Percentiles rank a stretch among this genome's conserved stretches.
Evolutionary conservation across 2,329 filamentous ascomycete species (phyloP).

Genomic region (Tricladium varicosporioides): DNA sequence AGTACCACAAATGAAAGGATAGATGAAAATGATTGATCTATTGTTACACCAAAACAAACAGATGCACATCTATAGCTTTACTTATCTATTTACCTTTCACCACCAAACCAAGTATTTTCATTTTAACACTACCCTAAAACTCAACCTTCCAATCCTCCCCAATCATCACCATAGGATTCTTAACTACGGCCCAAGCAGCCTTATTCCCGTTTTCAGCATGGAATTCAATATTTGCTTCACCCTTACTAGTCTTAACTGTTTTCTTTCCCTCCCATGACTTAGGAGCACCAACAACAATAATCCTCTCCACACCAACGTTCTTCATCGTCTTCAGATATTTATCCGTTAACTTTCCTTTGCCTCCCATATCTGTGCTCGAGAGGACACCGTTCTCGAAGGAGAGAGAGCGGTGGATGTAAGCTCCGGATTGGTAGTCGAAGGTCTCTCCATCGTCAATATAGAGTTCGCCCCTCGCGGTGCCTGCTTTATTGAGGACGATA

Average conservation of each 20-base stretch:
- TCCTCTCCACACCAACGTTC: slow-evolving; percentile 75
- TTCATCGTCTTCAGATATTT: slow-evolving; percentile 78
- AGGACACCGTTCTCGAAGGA: slow-evolving; percentile 59
- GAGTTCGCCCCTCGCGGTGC: slow-evolving; percentile 75
- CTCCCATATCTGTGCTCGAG: slow-evolving; percentile 65
- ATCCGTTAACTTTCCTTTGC: slow-evolving; percentile 59
- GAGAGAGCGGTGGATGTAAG: slow-evolving; percentile 85
- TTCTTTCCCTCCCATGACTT: slow-evolving; percentile 65
- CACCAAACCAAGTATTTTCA: neutral
- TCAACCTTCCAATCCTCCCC: slow-evolving; percentile 57
- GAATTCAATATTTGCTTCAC: slow-evolving; percentile 61
- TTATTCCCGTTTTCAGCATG: slow-evolving; percentile 48
- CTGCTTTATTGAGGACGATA: slow-evolving; percentile 64
- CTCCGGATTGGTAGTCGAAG: slow-evolving; percentile 81
- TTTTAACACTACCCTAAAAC: slow-evolving; percentile 20
- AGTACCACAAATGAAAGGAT: no score
- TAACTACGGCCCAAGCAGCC: slow-evolving; percentile 62
- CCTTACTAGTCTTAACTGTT: slow-evolving; percentile 54
- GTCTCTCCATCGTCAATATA: slow-evolving; percentile 94
- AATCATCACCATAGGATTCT: slow-evolving; percentile 61
- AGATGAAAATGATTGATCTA: no score
- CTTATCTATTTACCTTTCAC: neutral
- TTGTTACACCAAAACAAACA: no score
- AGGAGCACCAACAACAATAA: slow-evolving; percentile 80
- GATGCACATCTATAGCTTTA: neutral